Evolutionary conservation across 495 filamentous ascomycete species (phyloP).

Genomic region (Talaromyces thailandensis): DNA sequence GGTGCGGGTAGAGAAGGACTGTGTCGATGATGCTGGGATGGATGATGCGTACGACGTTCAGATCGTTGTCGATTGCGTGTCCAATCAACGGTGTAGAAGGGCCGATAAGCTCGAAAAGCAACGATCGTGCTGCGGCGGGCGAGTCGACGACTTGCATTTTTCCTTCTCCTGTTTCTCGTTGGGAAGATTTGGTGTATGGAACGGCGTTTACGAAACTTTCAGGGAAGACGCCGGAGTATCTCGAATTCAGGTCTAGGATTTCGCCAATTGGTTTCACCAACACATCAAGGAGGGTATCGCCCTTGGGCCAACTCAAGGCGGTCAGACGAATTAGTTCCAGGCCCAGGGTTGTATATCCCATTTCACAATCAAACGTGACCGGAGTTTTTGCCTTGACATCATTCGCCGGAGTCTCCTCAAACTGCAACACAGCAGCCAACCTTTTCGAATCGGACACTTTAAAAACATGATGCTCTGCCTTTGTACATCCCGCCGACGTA

Average conservation of each 20-base stretch:
- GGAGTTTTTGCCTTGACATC: slow-evolving; percentile 28
- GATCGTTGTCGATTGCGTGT: slow-evolving; percentile 91
- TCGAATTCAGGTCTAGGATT: slow-evolving; percentile 84
- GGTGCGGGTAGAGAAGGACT: slow-evolving; percentile 72
- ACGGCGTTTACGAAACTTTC: slow-evolving; percentile 63
- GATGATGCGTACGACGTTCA: slow-evolving; percentile 72
- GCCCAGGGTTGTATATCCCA: slow-evolving; percentile 85
- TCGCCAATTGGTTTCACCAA: slow-evolving; percentile 78
- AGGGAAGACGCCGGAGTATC: slow-evolving; percentile 75
- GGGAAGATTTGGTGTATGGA: slow-evolving; percentile 33
- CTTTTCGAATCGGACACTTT: slow-evolving; percentile 68
- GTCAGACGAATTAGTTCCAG: slow-evolving; percentile 86
- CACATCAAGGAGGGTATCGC: slow-evolving; percentile 67
- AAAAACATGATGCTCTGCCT: slow-evolving; percentile 70
- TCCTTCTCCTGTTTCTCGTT: slow-evolving; percentile 9
- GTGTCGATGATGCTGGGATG: slow-evolving; percentile 85
- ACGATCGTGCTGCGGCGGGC: slow-evolving; percentile 57
- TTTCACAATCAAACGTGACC: slow-evolving; percentile 90
- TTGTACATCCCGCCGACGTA: slow-evolving; percentile 62
- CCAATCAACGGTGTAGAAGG: slow-evolving; percentile 78
- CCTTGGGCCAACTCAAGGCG: slow-evolving; percentile 74
- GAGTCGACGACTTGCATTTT: slow-evolving; percentile 60
- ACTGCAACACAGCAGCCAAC: slow-evolving; percentile 69
- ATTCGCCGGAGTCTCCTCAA: slow-evolving; percentile 61
- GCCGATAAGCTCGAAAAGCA: slow-evolving; percentile 62